Percentiles rank a stretch among this genome's conserved stretches.
phyloP scores from a whole-genome alignment of 169 alveolate species.

The Eimeria sp. region DNA sequence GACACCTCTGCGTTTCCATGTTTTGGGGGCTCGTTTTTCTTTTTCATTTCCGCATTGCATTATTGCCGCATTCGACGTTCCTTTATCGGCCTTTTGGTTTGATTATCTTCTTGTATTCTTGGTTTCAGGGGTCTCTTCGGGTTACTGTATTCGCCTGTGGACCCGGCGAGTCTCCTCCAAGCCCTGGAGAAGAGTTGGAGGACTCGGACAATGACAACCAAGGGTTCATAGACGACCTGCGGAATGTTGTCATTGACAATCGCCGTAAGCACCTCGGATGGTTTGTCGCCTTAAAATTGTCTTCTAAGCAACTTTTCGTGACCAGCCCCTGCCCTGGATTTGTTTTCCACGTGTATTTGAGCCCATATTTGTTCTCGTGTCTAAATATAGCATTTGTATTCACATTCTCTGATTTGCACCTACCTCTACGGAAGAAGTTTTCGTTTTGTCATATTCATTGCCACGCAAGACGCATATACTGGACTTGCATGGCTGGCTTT shows the following conservation, averaged over 20 bases:
- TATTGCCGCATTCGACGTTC: background rate
- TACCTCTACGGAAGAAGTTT: background rate
- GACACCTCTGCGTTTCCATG: background rate
- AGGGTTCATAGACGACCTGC: conserved; percentile 47
- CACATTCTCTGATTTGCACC: background rate
- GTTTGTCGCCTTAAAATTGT: background rate
- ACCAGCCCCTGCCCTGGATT: too few species aligned
- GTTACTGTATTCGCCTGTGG: conserved; percentile 81
- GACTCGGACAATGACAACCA: conserved; percentile 72
- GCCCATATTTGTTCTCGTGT: background rate
- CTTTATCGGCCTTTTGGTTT: background rate
- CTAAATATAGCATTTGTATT: background rate
- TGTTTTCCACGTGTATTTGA: background rate
- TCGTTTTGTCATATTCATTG: background rate
- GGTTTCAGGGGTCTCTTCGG: conserved; percentile 69
- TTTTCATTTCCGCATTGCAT: background rate
- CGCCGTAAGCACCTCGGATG: conserved; percentile 34
- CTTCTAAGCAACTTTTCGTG: background rate
- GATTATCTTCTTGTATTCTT: background rate
- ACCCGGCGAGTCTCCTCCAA: conserved; percentile 82
- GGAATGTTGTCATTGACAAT: conserved; percentile 76
- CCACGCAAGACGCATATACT: background rate
- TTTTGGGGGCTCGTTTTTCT: background rate
- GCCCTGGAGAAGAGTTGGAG: conserved; percentile 81
- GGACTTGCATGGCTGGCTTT: background rate